phyloP scores from a whole-genome alignment of 2,329 filamentous ascomycete species.

The Verticillium nubilum region DNA sequence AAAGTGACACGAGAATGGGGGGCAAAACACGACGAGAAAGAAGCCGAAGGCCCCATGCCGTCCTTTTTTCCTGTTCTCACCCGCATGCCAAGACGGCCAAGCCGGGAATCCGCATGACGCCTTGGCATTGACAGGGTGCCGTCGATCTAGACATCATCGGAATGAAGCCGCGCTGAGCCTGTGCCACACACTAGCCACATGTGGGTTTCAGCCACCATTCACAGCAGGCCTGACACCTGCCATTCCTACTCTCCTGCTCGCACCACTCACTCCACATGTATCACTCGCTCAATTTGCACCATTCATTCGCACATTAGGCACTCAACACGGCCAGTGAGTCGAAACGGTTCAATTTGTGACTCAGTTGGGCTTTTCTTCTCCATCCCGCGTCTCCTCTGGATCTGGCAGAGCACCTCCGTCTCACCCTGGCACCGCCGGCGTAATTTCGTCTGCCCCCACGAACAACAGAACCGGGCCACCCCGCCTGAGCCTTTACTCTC shows the following conservation, averaged over 20 bases:
- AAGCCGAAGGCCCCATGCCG: not conserved
- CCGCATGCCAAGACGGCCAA: conserved; percentile 3
- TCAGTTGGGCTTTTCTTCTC: not conserved
- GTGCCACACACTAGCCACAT: too few relatives aligned
- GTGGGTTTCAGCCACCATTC: too few relatives aligned
- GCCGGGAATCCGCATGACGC: conserved; percentile 4
- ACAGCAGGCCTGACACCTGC: too few relatives aligned
- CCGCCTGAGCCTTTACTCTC: not conserved
- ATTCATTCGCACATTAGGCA: too few relatives aligned
- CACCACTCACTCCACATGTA: not conserved
- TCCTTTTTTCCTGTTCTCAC: not conserved
- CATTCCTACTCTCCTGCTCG: too few relatives aligned
- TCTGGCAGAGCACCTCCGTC: not conserved
- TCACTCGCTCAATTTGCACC: not conserved
- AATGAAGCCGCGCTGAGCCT: not conserved
- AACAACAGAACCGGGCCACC: too few relatives aligned
- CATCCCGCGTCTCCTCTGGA: not conserved
- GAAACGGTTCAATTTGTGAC: not conserved
- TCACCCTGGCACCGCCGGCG: not conserved
- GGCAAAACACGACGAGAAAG: not conserved
- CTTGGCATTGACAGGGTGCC: conserved; percentile 7
- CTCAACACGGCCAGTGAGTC: not conserved
- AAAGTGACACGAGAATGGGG: not conserved
- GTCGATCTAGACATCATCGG: not conserved
- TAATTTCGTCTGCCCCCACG: too few relatives aligned